A percentile compares a stretch with the other conserved stretches of the same genome.
Conservation (phyloP, 1,284 basidiomycete species). For the Ganoderma leucocontextum region DNA sequence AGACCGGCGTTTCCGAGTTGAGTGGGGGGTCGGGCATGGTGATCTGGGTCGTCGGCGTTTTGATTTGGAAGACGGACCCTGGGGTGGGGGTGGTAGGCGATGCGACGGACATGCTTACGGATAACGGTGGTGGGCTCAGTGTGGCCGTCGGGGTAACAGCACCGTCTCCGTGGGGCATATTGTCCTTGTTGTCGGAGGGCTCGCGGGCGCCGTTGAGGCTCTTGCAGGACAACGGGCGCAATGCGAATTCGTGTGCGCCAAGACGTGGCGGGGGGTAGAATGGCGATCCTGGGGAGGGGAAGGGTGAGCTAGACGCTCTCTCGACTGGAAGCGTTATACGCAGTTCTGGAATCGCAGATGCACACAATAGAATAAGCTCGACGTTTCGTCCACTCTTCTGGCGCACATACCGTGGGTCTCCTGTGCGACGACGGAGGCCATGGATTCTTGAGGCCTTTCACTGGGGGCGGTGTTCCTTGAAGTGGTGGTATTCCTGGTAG, state of each 20-base stretch:
- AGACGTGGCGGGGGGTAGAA: constrained; percentile 73
- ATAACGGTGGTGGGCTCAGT: constrained; percentile 19
- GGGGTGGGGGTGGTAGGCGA: constrained; percentile 40
- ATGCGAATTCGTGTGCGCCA: constrained; percentile 70
- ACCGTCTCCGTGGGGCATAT: constrained; percentile 33
- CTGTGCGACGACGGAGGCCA: constrained; percentile 33
- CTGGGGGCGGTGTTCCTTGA: constrained; percentile 1
- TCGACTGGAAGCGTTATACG: constrained; percentile 56
- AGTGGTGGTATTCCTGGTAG: not conserved
- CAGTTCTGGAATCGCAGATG: constrained; percentile 36
- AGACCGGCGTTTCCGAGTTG: constrained; percentile 28
- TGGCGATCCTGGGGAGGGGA: constrained; percentile 72
- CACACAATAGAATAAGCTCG: constrained; percentile 31
- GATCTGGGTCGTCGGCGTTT: constrained; percentile 35
- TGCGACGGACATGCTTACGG: constrained; percentile 26
- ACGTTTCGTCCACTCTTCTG: constrained; percentile 11
- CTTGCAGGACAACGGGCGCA: constrained; percentile 49
- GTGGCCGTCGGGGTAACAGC: constrained; percentile 36
- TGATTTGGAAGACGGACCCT: constrained; percentile 28
- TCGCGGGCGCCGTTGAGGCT: constrained; percentile 35
- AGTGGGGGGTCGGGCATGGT: constrained; percentile 31
- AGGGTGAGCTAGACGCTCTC: constrained; percentile 61
- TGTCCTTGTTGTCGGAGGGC: constrained; percentile 30
- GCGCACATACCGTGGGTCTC: constrained; percentile 27
- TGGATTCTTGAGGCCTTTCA: constrained; percentile 14